A percentile compares a stretch with the other conserved stretches of the same genome.
phyloP scores from a whole-genome alignment of 192 early-diverging fungal genomes.

The Ambispora gerdemannii region DNA sequence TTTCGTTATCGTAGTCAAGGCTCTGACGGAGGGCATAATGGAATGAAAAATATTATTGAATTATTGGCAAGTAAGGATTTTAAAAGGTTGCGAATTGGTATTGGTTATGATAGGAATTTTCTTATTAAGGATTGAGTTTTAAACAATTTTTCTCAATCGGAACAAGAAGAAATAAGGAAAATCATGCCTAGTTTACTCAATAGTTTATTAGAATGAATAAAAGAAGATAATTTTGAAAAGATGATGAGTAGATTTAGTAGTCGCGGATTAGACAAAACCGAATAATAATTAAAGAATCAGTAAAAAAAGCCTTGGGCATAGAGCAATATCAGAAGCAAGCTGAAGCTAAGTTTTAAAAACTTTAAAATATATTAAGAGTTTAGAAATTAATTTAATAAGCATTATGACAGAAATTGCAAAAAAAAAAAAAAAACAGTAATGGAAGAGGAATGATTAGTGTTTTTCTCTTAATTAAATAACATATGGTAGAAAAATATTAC shows the following conservation, averaged over 20 bases:
- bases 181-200: slow-evolving; percentile 4
- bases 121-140: slow-evolving; percentile 15
- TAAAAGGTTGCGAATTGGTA: not conserved
- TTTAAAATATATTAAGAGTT: no score
- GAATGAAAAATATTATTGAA: slow-evolving; percentile 14
- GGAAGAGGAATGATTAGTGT: no score
- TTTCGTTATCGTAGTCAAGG: slow-evolving; percentile 8
- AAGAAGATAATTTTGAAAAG: slow-evolving; percentile 8
- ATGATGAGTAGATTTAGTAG: slow-evolving; percentile 14
- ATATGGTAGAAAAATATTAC: no score
- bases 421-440: slow-evolving; percentile 24
- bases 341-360: no score
- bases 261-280: not conserved
- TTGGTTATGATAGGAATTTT: slow-evolving; percentile 1
- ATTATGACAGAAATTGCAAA: slow-evolving; percentile 8
- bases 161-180: slow-evolving; percentile 5
- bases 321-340: no score
- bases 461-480: no score
- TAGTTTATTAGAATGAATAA: slow-evolving; percentile 17
- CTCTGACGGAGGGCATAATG: slow-evolving; percentile 4
- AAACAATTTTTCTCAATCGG: not conserved
- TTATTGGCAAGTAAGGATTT: not conserved
- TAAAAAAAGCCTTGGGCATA: no score
- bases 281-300: no score
- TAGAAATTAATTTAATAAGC: slow-evolving; percentile 7